Evolutionary conservation across 805 yeast species (phyloP).

Genomic region (Lachancea nothofagi): DNA sequence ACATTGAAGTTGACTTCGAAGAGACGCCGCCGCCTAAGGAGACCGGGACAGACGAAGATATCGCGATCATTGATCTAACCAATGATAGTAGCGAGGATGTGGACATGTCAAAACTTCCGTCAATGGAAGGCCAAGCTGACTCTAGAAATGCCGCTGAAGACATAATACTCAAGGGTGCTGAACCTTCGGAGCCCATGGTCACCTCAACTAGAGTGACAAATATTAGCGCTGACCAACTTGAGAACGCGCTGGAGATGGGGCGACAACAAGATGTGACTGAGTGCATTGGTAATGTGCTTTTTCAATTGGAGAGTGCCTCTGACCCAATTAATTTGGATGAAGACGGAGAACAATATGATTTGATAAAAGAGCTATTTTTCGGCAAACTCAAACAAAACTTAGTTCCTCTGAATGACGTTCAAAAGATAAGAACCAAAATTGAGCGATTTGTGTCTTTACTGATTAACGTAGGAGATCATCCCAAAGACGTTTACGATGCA

Average conservation of each 20-base stretch:
- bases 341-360: constrained; percentile 78
- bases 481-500: constrained; percentile 85
- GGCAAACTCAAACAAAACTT: constrained; percentile 82
- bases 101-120: not conserved
- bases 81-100: constrained; percentile 1
- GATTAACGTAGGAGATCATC: constrained; percentile 83
- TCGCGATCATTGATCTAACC: constrained; percentile 8
- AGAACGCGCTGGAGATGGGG: constrained; percentile 71
- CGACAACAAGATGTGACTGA: constrained; percentile 97
- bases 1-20: constrained; percentile 58
- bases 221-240: constrained; percentile 55
- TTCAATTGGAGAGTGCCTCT: constrained; percentile 84
- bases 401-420: constrained; percentile 39
- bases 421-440: constrained; percentile 43
- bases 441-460: constrained; percentile 79
- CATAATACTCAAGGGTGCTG: not conserved
- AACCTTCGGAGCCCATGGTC: constrained; percentile 7
- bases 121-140: constrained; percentile 1
- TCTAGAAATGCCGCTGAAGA: not conserved
- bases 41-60: constrained; percentile 6
- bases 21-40: constrained; percentile 14
- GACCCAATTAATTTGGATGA: constrained; percentile 58
- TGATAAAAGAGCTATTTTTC: constrained; percentile 73
- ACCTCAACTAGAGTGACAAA: constrained; percentile 30
- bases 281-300: constrained; percentile 88